phyloP scores from a whole-genome alignment of 2,329 filamentous ascomycete species.

The Epichloe gansuensis region DNA sequence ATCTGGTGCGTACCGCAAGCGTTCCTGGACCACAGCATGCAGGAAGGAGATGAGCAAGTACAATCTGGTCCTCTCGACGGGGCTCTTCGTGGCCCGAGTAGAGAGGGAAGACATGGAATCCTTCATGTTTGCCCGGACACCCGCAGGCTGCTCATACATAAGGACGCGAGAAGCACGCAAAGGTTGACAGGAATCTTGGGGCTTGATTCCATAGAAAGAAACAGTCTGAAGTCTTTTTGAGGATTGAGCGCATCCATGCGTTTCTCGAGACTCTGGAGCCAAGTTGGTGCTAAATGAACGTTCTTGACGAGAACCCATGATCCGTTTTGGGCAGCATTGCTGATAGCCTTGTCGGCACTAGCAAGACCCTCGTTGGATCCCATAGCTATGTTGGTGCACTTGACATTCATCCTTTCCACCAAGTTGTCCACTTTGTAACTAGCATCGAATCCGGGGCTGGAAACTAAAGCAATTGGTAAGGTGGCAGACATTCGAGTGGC shows the following conservation, averaged over 20 bases:
- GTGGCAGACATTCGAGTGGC: slow-evolving; percentile 74
- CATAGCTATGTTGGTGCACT: slow-evolving; percentile 97
- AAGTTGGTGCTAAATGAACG: slow-evolving; percentile 88
- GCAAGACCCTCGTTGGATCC: slow-evolving; percentile 90
- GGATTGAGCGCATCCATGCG: slow-evolving; percentile 91
- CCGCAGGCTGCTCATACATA: slow-evolving; percentile 96
- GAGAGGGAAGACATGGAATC: slow-evolving; percentile 82
- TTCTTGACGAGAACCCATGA: slow-evolving; percentile 99
- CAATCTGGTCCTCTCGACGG: slow-evolving; percentile 79
- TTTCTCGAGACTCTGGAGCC: slow-evolving; percentile 96
- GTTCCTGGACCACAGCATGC: slow-evolving; percentile 90
- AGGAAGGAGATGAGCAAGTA: slow-evolving; percentile 89
- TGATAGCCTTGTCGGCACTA: slow-evolving; percentile 90
- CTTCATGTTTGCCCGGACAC: slow-evolving; percentile 96
- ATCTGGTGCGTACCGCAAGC: slow-evolving; percentile 83
- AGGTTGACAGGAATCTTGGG: slow-evolving; percentile 95
- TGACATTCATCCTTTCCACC: slow-evolving; percentile 69
- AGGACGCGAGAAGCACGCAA: slow-evolving; percentile 86
- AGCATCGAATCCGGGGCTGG: slow-evolving; percentile 92
- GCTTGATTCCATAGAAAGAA: slow-evolving; percentile 96
- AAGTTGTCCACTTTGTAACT: slow-evolving; percentile 97
- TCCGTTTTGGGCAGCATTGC: slow-evolving; percentile 79
- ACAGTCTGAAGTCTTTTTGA: slow-evolving; percentile 83
- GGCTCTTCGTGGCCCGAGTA: slow-evolving; percentile 62
- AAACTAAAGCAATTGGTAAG: slow-evolving; percentile 82